Conservation (phyloP, 257 asterid species). For the Verbena officinalis region DNA sequence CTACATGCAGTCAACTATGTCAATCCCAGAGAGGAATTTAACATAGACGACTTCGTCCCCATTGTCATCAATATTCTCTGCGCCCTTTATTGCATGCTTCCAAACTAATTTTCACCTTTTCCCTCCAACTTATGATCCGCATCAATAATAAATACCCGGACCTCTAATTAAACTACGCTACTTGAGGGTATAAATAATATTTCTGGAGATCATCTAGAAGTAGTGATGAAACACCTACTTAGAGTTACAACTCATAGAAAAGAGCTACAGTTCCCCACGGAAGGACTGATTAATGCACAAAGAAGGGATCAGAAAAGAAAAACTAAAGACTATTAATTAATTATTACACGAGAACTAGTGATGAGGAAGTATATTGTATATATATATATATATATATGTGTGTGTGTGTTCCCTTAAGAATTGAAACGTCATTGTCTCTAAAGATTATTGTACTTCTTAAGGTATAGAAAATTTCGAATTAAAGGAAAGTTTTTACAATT, state of each 20-base stretch:
- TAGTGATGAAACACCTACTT: no score
- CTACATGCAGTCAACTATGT: neutral
- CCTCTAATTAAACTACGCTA: no score
- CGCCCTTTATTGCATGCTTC: neutral
- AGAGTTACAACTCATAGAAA: neutral
- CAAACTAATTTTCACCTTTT: neutral
- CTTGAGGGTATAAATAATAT: no score
- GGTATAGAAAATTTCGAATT: slow-evolving; percentile 30
- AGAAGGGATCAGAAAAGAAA: neutral
- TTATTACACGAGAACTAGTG: neutral
- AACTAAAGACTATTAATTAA: neutral
- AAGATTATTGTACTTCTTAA: slow-evolving; percentile 31
- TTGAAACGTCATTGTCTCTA: slow-evolving; percentile 28
- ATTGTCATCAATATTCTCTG: neutral
- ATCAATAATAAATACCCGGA: neutral
- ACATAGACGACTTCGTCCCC: no score
- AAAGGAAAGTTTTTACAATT: slow-evolving; percentile 14
- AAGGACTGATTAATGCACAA: slow-evolving; percentile 4
- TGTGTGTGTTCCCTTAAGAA: slow-evolving; percentile 24
- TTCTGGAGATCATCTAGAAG: no score
- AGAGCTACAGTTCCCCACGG: neutral
- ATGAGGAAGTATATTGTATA: slow-evolving; percentile 2
- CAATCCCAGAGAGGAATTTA: neutral
- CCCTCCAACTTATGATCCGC: neutral
- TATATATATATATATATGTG: no score